Evolutionary conservation across 2,329 filamentous ascomycete genomes (phyloP), one percentile per base, ranked within the genome.

Genomic region (Fusarium domesticum): DNA sequence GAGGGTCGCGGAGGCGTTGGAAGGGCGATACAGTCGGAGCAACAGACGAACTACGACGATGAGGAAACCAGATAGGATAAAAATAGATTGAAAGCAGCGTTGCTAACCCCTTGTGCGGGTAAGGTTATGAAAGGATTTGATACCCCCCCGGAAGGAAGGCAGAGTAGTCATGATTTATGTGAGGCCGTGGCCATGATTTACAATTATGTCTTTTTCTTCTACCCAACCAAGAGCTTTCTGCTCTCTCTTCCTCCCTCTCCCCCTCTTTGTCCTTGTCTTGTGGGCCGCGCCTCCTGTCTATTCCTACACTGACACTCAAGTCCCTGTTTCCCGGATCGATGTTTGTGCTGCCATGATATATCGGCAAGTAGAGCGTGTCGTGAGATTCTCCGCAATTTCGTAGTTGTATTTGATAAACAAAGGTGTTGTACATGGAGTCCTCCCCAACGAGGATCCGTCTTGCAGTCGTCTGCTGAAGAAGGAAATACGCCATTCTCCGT

Each of bases 1-100:
- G 92, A 96, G 48, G 93, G 93, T 14, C 80, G 93, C 58, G 93
- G 93, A 57, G 93, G 93, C 10, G 82, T 91, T 56, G 92, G 93
- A 34, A 79, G 91, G 53, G 88, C 88, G 44, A 76, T 90, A 47
- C 81, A 83, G 56, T 35, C 46, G 2, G 83, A 87, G 44, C 59
- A 65, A 42, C 48, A 70, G 55, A 60, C 57, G 32, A 66, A 69
- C 14, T 66, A 69, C 35, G 69, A 71, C 20, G 63, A 80, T 68
- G 62, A 66, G 14, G 23, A 4, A 35, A 53, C 60, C 18, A 61
- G 50, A 28, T 60, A 61, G 5, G n/a, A 18, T 37, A 39, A 31
- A 33, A 11, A 28, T 55, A 46, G 40, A 43, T 19, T 30, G 20
- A 17, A 16, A 25, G 25, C 12, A 25, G 25, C 20, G 20, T 17